A percentile compares a stretch with the other conserved stretches of the same genome.
Conservation (phyloP, 2,329 filamentous ascomycete species). For the Aspergillus texensis region DNA sequence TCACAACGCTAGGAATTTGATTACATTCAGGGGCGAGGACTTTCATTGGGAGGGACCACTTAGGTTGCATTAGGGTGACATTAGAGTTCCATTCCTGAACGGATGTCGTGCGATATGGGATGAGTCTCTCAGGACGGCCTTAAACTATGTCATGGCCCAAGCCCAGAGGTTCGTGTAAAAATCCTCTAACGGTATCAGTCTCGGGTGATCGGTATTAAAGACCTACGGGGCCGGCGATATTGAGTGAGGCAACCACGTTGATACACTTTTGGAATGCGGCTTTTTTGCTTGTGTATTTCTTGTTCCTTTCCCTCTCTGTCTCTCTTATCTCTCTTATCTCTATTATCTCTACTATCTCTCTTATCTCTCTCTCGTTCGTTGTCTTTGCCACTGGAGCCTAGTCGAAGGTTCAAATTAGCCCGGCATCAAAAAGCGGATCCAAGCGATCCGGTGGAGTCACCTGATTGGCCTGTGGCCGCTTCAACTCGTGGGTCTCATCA, state of each 20-base stretch:
- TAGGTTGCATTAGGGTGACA: not conserved
- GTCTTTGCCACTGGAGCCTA: not conserved
- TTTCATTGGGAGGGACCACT: not conserved
- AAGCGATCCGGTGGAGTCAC: not conserved
- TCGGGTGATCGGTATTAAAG: not conserved
- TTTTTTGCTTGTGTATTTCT: not conserved
- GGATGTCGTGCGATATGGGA: not conserved
- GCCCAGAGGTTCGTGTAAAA: not conserved
- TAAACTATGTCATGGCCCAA: not conserved
- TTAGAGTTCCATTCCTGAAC: not conserved
- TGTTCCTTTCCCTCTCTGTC: not conserved
- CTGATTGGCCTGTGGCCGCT: not conserved
- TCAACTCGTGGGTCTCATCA: not conserved
- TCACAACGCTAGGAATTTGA: not conserved
- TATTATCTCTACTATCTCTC: not conserved
- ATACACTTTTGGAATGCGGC: not conserved
- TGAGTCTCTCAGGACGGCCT: not conserved
- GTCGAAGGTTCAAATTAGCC: no score
- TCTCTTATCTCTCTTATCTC: not conserved
- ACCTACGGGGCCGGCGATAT: no score
- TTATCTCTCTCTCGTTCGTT: not conserved
- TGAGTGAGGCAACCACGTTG: not conserved
- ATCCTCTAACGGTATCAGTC: not conserved
- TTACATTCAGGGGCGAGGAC: not conserved
- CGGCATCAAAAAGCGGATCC: not conserved